Evolutionary conservation across 257 asterid genomes (phyloP), one percentile per base, ranked within the genome.

Genomic region (Asclepias syriaca): DNA sequence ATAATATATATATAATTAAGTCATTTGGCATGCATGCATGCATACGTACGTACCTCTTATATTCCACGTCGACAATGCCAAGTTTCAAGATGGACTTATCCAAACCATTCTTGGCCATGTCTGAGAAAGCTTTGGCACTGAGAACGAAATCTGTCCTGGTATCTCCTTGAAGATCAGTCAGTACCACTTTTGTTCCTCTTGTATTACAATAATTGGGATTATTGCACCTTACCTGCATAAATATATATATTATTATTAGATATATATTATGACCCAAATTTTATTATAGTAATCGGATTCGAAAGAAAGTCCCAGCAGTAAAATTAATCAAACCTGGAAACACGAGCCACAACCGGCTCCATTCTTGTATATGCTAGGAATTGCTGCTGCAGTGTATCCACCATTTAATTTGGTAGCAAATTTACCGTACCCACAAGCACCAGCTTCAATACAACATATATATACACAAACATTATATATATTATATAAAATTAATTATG

Each of bases 291-390:
- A 29, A 29, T 11, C 18, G 46, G 15, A 14, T 66, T 43, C 45
- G 8, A 6, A 40, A 40, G 10, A 40, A 40, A 40, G 45, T 40
- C 9, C 45, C 45, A 5, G 45, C 58, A 21, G 27, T 40, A 49
- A 27, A 69, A 29, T 29, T 29, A 11, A 18, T 53, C 50, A 27
- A 11, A 87, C 93, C 89, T 89, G 97, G 81, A 89, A 93, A 82
- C 97, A 93, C 1, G 96, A 95, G 4, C 97, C 96, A 65, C 98
- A 93, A 1, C 88, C 97, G 65, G 93, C 94, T 43, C 97, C 98
- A 0, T 70, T 73, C 22, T 89, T 89, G 87, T 73, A 89, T 32
- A 90, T 76, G 70, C 82, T 74, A 15, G 98, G 86, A 43, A 79
- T 22, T 5, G 97, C 97, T 2, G 97, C 97, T 0, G 96, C 96